Conservation (phyloP, 2,329 filamentous ascomycete species). For the Cladosporium halotolerans region DNA sequence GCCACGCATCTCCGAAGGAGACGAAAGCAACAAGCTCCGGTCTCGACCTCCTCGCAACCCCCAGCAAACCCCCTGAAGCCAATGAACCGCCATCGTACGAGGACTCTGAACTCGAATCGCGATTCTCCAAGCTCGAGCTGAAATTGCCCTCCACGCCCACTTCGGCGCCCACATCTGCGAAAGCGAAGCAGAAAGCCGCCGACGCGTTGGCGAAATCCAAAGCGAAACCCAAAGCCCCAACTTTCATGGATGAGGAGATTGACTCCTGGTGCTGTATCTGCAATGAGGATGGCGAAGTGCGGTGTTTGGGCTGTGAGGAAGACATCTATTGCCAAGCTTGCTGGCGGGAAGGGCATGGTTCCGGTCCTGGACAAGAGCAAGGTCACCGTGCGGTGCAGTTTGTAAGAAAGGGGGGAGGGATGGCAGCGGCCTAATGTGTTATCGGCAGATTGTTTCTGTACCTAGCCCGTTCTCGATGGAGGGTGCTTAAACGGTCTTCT, state of each 20-base stretch:
- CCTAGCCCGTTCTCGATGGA: no score
- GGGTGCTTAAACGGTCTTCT: no score
- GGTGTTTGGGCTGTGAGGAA: conserved; percentile 63
- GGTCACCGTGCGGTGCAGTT: conserved; percentile 57
- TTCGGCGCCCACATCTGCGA: conserved; percentile 31
- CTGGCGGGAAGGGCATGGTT: conserved; percentile 74
- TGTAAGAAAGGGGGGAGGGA: conserved; percentile 4
- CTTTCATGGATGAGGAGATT: conserved; percentile 61
- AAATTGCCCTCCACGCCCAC: conserved; percentile 43
- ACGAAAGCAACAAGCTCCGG: conserved; percentile 8
- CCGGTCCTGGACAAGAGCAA: conserved; percentile 63
- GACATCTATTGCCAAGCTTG: conserved; percentile 71
- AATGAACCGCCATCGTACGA: conserved; percentile 28
- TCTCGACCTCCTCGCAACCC: conserved; percentile 27
- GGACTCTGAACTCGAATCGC: conserved; percentile 41
- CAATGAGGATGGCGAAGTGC: conserved; percentile 67
- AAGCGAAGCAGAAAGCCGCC: conserved; percentile 23
- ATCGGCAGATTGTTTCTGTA: no score
- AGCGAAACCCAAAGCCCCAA: conserved; percentile 31
- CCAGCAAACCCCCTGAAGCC: conserved; percentile 21
- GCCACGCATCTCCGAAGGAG: neutral
- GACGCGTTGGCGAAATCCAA: conserved; percentile 20
- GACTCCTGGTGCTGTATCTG: conserved; percentile 79
- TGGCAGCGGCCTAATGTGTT: neutral
- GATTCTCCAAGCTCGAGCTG: conserved; percentile 40